Evolutionary conservation across 148 eudicot species (phyloP), one percentile per base, ranked within the genome.

Genomic region (Silene uniflora): DNA sequence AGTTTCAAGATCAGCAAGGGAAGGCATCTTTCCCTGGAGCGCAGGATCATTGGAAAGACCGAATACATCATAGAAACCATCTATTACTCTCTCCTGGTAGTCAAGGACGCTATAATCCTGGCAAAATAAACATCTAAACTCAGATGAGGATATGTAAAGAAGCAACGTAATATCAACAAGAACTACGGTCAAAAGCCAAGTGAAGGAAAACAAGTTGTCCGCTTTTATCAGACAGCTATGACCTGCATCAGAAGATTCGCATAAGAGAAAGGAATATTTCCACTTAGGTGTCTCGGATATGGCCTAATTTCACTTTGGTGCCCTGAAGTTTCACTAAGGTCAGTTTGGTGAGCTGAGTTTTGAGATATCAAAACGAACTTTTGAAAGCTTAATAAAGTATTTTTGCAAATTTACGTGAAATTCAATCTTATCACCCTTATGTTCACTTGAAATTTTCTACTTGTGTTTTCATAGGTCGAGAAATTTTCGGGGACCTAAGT

Each of bases 31-130:
- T 72, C 87, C 90, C 78, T 91, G 91, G 68, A 62, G 47, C 52
- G 91, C 65, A 62, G 89, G 85, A 75, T 92, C 93, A 72, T 88
- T 74, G 27, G 90, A 85, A 55, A 90, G 88, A 73, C 90, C 86
- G 85, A 86, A 89, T 56, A 89, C 91, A 86, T 89, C 99, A 79
- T 92, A 96, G 79, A 96, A 96, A 65, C 99, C 99, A 81, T 96
- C 99, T 69, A 89, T 87, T 71, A 96, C 86, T 85, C 82, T 96
- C 88, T 96, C 99, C 75, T 85, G 91, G 74, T 91, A 96, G 83
- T 96, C 99, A 78, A 96, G 92, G 42, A 92, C 91, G 75, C 89
- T 82, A 71, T 89, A 96, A 82, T 87, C 93, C 99, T 96, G 89
- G 73, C 75, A 49, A 77, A 73, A 71, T 11, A 46, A 56, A 76